Conservation (phyloP, 148 eudicot genomes). For the Rhododendron williamsianum region DNA sequence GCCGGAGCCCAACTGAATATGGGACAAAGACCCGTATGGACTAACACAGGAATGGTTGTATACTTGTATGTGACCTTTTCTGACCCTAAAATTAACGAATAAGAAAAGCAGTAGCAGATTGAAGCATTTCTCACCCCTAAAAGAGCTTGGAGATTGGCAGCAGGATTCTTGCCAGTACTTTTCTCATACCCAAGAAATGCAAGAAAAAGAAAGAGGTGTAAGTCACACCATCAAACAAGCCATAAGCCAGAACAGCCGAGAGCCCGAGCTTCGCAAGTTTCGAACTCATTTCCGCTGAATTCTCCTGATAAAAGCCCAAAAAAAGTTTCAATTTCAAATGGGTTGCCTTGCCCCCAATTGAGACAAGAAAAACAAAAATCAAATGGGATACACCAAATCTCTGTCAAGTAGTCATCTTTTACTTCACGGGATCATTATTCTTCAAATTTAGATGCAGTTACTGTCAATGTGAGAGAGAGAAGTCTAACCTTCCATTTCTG, state of each 20-base stretch:
- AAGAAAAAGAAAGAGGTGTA: slow-evolving; percentile 54
- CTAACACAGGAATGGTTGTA: background rate
- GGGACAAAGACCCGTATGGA: background rate
- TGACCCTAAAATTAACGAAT: background rate
- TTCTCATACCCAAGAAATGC: no score
- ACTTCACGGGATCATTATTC: background rate
- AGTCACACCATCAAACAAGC: slow-evolving; percentile 30
- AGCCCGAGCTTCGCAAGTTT: background rate
- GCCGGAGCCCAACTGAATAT: background rate
- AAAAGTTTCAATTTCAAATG: background rate
- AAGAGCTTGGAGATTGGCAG: slow-evolving; percentile 53
- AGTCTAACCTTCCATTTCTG: no score
- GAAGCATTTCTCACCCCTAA: slow-evolving; percentile 32
- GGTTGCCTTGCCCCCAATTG: background rate
- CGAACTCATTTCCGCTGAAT: background rate
- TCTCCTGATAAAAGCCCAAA: background rate
- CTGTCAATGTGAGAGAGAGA: background rate
- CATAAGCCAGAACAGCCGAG: background rate
- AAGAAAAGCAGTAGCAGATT: background rate
- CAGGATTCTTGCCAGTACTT: slow-evolving; percentile 61
- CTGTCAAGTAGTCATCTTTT: background rate
- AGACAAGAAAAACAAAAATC: background rate
- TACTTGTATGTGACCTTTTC: background rate
- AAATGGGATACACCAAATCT: background rate
- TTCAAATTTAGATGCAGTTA: background rate